phyloP scores from a whole-genome alignment of 805 yeast species.

The Grigorovia humatica region DNA sequence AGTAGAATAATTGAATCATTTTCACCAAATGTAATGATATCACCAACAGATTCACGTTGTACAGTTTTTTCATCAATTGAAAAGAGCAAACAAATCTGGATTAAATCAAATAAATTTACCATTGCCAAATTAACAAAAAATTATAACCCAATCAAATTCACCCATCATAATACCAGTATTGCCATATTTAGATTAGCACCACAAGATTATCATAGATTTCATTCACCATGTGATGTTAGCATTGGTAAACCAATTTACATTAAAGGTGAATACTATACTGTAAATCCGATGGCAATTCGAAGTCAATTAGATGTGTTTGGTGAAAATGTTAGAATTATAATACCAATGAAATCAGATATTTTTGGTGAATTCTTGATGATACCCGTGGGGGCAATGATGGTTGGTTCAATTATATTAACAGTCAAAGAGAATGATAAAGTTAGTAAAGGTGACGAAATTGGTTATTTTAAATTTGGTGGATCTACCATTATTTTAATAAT shows the following conservation, averaged over 20 bases:
- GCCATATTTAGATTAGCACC: constrained; percentile 89
- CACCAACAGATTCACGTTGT: constrained; percentile 85
- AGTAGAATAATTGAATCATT: constrained; percentile 62
- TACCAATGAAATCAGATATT: constrained; percentile 64
- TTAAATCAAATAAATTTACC: constrained; percentile 73
- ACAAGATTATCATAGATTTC: constrained; percentile 93
- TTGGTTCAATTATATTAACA: constrained; percentile 75
- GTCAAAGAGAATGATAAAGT: constrained; percentile 50
- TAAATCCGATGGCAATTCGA: constrained; percentile 93
- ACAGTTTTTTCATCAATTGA: constrained; percentile 52
- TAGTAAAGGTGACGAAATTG: constrained; percentile 70
- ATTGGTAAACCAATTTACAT: constrained; percentile 58
- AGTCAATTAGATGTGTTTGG: constrained; percentile 86
- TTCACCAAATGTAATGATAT: constrained; percentile 41
- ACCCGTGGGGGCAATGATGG: constrained; percentile 98
- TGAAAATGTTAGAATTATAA: constrained; percentile 70
- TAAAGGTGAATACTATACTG: constrained; percentile 90
- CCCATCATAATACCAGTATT: constrained; percentile 43
- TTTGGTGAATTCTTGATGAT: constrained; percentile 73
- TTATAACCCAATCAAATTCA: constrained; percentile 33
- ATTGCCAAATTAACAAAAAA: constrained; percentile 40
- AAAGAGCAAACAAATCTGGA: constrained; percentile 71
- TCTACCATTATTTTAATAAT: constrained; percentile 70
- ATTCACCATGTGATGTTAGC: constrained; percentile 70
- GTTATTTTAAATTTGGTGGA: constrained; percentile 95